Conservation (phyloP, 306 rosid genomes). For the Medicago arabica region DNA sequence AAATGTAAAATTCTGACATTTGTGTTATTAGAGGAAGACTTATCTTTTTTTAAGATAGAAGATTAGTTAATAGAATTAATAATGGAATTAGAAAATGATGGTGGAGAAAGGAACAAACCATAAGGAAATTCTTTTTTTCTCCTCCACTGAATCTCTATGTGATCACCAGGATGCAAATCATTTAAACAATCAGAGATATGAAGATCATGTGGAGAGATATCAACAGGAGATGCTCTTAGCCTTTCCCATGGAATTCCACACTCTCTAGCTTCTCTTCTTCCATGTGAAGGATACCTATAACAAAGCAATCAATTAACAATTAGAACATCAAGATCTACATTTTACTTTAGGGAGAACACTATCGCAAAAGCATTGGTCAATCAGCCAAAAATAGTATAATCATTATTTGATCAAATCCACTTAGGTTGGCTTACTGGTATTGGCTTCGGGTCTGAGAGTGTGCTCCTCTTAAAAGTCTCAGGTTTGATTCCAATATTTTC, state of each 20-base stretch:
- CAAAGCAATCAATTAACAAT: constrained; percentile 25
- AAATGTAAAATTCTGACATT: too few relatives aligned
- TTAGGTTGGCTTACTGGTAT: too few relatives aligned
- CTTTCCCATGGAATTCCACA: constrained; percentile 77
- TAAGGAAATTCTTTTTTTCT: constrained; percentile 91
- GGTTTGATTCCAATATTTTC: too few relatives aligned
- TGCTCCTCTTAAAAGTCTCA: too few relatives aligned
- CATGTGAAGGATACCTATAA: constrained; percentile 88
- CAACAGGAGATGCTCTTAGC: constrained; percentile 79
- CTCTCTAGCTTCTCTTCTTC: constrained; percentile 81
- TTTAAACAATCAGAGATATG: constrained; percentile 72
- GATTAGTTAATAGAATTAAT: background rate
- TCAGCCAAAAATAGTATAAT: too few relatives aligned
- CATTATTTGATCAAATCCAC: too few relatives aligned
- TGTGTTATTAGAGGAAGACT: too few relatives aligned
- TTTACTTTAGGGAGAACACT: too few relatives aligned
- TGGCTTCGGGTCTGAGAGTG: too few relatives aligned
- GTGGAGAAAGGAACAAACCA: constrained; percentile 62
- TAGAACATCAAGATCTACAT: too few relatives aligned
- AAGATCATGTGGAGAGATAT: constrained; percentile 77
- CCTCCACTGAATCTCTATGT: constrained; percentile 95
- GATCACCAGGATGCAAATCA: constrained; percentile 79
- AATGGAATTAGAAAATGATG: constrained; percentile 23
- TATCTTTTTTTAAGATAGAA: background rate
- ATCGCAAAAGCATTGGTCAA: too few relatives aligned